phyloP scores from a whole-genome alignment of 805 yeast species.

The Candida yuanshanica region DNA sequence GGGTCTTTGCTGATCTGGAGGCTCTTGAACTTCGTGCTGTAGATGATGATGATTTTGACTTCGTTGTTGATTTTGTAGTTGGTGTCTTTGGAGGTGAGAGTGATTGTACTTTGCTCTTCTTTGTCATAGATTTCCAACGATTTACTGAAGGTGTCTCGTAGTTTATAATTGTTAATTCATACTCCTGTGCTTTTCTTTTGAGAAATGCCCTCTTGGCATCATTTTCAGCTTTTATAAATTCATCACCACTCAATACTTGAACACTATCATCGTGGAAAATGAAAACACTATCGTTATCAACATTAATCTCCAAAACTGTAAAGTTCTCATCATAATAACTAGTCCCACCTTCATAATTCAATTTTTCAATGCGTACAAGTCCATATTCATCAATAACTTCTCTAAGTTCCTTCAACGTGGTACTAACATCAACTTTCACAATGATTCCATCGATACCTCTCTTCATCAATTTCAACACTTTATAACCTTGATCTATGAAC shows the following conservation, averaged over 20 bases:
- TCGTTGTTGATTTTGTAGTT: neutral
- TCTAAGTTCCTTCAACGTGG: neutral
- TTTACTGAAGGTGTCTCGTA: neutral
- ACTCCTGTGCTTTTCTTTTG: neutral
- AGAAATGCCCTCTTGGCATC: neutral
- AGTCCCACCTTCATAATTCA: neutral
- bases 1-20: too few relatives aligned
- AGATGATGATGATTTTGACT: too few relatives aligned
- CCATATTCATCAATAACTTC: neutral
- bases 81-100: neutral
- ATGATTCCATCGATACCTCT: neutral
- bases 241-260: neutral
- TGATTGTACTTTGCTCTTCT: neutral
- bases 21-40: too few relatives aligned
- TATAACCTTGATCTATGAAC: neutral
- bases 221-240: neutral
- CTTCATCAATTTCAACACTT: neutral
- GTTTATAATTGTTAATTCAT: neutral
- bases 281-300: neutral
- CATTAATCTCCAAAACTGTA: neutral
- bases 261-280: neutral
- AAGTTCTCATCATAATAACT: neutral
- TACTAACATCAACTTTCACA: neutral
- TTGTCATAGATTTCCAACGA: neutral
- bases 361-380: neutral